phyloP scores from a whole-genome alignment of 208 protist species.

The Strigomonas galati region DNA sequence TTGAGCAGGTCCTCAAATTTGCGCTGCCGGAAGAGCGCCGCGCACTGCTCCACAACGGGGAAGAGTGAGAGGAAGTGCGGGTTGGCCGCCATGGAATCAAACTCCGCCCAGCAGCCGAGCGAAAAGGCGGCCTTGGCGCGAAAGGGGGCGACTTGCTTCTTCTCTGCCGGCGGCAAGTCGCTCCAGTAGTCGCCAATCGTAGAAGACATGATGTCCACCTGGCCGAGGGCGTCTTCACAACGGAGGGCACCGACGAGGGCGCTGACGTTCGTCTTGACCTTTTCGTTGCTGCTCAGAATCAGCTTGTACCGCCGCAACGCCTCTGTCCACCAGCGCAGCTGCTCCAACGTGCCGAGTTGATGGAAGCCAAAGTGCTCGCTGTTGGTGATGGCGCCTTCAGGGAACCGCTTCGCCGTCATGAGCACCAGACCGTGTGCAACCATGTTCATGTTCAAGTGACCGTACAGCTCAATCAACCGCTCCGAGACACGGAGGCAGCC shows the following conservation, averaged over 20 bases:
- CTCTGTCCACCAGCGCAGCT: conserved; percentile 87
- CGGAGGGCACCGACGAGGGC: conserved; percentile 73
- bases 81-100: conserved; percentile 62
- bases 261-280: conserved; percentile 38
- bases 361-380: conserved; percentile 75
- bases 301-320: conserved; percentile 71
- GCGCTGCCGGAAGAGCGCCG: conserved; percentile 57
- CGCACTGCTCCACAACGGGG: conserved; percentile 74
- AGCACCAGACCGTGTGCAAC: conserved; percentile 79
- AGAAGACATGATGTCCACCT: conserved; percentile 55
- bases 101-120: conserved; percentile 69
- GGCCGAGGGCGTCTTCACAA: conserved; percentile 76
- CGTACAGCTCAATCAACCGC: conserved; percentile 83
- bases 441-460: conserved; percentile 82
- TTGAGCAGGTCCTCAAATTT: conserved; percentile 53
- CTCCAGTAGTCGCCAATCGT: conserved; percentile 66
- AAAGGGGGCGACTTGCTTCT: conserved; percentile 64
- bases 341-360: conserved; percentile 77
- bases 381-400: conserved; percentile 64
- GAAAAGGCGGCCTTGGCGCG: conserved; percentile 80
- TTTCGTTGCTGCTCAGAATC: conserved; percentile 40
- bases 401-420: conserved; percentile 72
- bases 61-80: conserved; percentile 42
- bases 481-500: conserved; percentile 56
- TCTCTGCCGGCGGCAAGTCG: conserved; percentile 34